Percentiles rank a stretch among this genome's conserved stretches.
These are phyloP conservation scores for Camellia lanceoleosa DNA, from an alignment of 148 eudicot species.

Conservation along the genomic window DNA sequence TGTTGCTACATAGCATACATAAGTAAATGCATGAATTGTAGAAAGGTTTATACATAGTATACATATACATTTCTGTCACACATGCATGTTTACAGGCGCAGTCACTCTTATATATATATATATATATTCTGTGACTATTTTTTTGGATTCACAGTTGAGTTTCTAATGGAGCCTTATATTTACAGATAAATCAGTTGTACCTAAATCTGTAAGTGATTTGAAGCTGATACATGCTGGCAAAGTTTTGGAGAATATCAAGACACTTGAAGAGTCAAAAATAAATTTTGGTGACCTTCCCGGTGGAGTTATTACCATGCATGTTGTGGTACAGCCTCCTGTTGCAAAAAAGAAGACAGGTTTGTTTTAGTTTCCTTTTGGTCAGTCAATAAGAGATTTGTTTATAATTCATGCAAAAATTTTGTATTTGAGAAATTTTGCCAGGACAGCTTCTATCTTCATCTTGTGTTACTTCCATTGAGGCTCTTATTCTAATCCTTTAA, in stretches of 20 bases:
- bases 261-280: slow-evolving; percentile 43
- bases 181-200: slow-evolving; percentile 44
- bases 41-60: not conserved
- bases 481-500: not conserved
- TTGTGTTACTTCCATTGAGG: not conserved
- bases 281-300: slow-evolving; percentile 39
- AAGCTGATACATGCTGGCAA: slow-evolving; percentile 47
- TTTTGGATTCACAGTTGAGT: not conserved
- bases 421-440: not conserved
- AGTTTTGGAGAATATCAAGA: slow-evolving; percentile 44
- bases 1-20: not conserved
- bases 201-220: slow-evolving; percentile 40
- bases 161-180: slow-evolving; percentile 3
- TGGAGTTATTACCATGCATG: slow-evolving; percentile 52
- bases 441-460: not conserved
- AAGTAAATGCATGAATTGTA: not conserved
- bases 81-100: not conserved
- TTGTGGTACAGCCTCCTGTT: slow-evolving; percentile 49
- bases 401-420: not conserved
- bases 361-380: slow-evolving; percentile 6
- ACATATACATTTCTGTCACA: not conserved
- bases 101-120: not conserved
- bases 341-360: slow-evolving; percentile 46
- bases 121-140: not conserved
- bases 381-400: not conserved